Evolutionary conservation across 2,329 filamentous ascomycete genomes (phyloP), one percentile per base, ranked within the genome.

Genomic region (Tolypocladium amazonense): DNA sequence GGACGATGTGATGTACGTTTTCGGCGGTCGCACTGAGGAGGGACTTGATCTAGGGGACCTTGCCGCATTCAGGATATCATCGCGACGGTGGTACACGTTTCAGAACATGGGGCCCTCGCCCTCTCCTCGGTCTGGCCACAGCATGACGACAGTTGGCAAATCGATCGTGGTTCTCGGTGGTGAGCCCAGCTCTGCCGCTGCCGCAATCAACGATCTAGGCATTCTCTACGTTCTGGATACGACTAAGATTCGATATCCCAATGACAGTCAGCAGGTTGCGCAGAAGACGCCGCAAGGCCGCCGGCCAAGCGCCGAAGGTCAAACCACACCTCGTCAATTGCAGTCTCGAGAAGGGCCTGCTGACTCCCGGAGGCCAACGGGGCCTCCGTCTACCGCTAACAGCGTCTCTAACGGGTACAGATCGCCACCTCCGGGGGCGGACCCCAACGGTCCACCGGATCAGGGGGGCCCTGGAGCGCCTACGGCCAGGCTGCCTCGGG

Each of bases 81-180:
- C 92, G 14, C 87, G 90, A 64, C 85, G 94, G 61, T 99, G 94
- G 94, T 99, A 97, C 73, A 99, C 94, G 41, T 99, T 99, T 75
- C 94, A 99, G 70, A 99, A 99, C 70, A 99, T 99, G 94, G 94
- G 94, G 0, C 92, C 92, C 3, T 95, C 92, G 1, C 94, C 94
- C 0, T 97, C 92, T 3, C 87, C 94, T 38, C 84, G 94, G 62
- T 97, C 93, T 20, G 94, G 94, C 1, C 94, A 99, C 73, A 97
- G 92, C 73, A 97, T 99, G 94, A 97, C 94, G 2, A 87, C 92
- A 2, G 90, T 93, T 63, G 91, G 90, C 37, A 97, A 96, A 73
- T 89, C 92, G 61, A 88, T 99, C 63, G 88, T 97, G 56, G 90
- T 97, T 47, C 80, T 97, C 38, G 95, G 90, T 43, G 94, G 94